These are phyloP conservation scores for Rubus idaeus DNA, from an alignment of 306 rosid genomes.

Conservation along the genomic window DNA sequence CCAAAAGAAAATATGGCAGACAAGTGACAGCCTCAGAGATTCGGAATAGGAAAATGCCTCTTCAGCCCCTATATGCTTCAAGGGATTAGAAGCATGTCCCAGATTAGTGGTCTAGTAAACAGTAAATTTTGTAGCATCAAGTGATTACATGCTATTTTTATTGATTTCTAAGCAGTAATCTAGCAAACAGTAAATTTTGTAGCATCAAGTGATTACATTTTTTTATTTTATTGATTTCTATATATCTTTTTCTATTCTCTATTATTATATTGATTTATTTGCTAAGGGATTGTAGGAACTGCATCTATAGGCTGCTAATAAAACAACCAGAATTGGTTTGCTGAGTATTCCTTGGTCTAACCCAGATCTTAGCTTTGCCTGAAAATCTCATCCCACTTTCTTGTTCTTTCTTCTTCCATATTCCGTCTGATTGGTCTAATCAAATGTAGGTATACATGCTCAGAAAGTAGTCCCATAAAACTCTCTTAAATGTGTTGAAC, in stretches of 20 bases:
- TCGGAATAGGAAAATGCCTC: conserved; percentile 51
- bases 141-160: conserved; percentile 25
- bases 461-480: too few species aligned
- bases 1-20: conserved; percentile 92
- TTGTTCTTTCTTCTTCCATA: not conserved
- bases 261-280: conserved; percentile 39
- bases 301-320: conserved; percentile 40
- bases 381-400: not conserved
- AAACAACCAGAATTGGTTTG: not conserved
- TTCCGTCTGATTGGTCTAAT: not conserved
- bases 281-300: conserved; percentile 34
- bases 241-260: conserved; percentile 16
- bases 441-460: not conserved
- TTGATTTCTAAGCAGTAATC: too few species aligned
- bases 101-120: conserved; percentile 36
- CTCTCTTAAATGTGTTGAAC: not conserved
- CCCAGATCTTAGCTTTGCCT: not conserved
- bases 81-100: conserved; percentile 49
- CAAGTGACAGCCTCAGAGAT: conserved; percentile 62
- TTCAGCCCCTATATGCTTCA: conserved; percentile 27
- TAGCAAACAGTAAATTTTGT: too few species aligned
- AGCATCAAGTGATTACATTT: too few species aligned
- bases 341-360: not conserved
- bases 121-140: conserved; percentile 49
- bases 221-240: too few species aligned